These are phyloP conservation scores for Amanita rubescens DNA, from an alignment of 768 basidiomycete genomes.

Conservation along the genomic window DNA sequence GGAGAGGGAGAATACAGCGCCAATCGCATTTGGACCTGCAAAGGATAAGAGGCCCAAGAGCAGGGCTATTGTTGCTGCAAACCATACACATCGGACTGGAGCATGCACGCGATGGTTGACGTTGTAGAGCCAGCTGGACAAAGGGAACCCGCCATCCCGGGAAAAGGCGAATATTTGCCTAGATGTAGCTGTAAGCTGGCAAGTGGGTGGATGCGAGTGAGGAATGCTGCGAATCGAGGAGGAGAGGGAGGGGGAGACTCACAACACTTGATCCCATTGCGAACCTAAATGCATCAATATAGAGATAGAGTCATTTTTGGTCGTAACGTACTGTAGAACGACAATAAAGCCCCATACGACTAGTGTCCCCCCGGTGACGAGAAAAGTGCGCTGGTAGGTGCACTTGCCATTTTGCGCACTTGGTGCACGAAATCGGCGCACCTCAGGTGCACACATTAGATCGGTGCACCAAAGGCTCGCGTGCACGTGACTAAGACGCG, in stretches of 20 bases:
- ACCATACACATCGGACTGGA: conserved; percentile 51
- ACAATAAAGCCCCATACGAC: no score
- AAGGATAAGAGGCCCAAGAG: conserved; percentile 53
- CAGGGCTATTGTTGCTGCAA: conserved; percentile 37
- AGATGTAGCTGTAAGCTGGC: conserved; percentile 22
- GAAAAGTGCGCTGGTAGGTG: no score
- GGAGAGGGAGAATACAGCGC: conserved; percentile 48
- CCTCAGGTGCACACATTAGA: no score
- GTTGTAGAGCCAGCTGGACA: conserved; percentile 52
- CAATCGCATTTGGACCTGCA: conserved; percentile 51
- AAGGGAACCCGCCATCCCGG: conserved; percentile 57
- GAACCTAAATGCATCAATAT: not conserved
- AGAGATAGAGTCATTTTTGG: no score
- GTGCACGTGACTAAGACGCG: no score
- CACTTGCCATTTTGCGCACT: no score
- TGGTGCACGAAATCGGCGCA: no score
- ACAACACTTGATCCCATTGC: conserved; percentile 59
- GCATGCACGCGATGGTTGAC: conserved; percentile 47
- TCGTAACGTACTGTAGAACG: no score
- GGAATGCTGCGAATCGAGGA: not conserved
- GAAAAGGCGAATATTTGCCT: conserved; percentile 70
- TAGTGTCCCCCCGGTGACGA: not conserved
- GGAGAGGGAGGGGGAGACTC: not conserved
- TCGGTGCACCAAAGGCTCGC: no score
- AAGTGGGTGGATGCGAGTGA: not conserved